Base-by-base conservation (phyloP, 306 rosid species). In the Cicer arietinum region DNA sequence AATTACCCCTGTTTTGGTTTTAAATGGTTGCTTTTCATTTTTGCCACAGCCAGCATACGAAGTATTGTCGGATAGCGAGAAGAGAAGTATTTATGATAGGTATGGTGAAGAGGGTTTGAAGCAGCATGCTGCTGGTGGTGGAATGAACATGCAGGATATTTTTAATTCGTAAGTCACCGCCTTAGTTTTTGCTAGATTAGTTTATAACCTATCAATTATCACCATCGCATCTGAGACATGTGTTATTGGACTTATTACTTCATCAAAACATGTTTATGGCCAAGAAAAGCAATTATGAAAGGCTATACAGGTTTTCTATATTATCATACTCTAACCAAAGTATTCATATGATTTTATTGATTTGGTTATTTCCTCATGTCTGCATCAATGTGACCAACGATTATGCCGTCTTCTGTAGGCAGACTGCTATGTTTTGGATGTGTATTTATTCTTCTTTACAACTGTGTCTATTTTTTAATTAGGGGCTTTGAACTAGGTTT, bases 61-160 rank as follows among this genome's bases (percentile, higher is more conserved):
- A 86, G 97, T 90, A 9, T 77, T 94, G 77, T 85, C 96, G 7
- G 99, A 94, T 62, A 75, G 87, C 67, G 95, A 94, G 82, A 94
- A 94, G 87, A 89, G 97, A 79, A 82, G 39, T 51, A 90, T 94
- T 37, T 94, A 94, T 74, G 97, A 94, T 71, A 90, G 82, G 80
- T 81, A 90, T 7, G 99, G 99, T 40, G 99, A 94, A 78, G 99
- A 94, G 63, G 99, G 99, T 51, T 83, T 94, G 79, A 94, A 94
- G 84, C 99, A 94, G 85, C 99, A 94, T 80, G 96, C 99, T 40
- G 97, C 97, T 56, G 78, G 85, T 74, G 96, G 93, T 47, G 98
- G 98, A 54, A 87, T 91, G 97, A 92, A 94, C 85, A 82, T 94
- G 79, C 88, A 94, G 50, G 99, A 94, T 81, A 86, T 94, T 22